A percentile compares a stretch with the other conserved stretches of the same genome.
Conservation (phyloP, 2,329 filamentous ascomycete species). For the Aspergillus transmontanensis region DNA sequence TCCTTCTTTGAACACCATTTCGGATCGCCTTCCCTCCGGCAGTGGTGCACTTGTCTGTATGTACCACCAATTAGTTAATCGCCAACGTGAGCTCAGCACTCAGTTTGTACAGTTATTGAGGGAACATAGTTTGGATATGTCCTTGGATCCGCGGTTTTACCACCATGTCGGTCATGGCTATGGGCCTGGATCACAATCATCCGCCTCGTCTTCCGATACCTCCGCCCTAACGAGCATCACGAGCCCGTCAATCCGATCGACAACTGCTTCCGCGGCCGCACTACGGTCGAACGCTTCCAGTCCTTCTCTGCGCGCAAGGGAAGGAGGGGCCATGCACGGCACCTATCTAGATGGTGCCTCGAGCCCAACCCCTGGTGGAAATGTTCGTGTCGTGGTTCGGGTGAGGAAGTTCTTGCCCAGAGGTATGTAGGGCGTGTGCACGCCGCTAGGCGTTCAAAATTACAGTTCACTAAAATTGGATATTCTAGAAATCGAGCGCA, state of each 20-base stretch:
- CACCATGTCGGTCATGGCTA: slow-evolving; percentile 32
- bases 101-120: slow-evolving; percentile 44
- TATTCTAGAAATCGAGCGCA: slow-evolving; percentile 73
- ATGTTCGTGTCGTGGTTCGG: slow-evolving; percentile 80
- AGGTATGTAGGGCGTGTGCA: slow-evolving; percentile 55
- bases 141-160: slow-evolving; percentile 45
- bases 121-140: slow-evolving; percentile 41
- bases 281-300: slow-evolving; percentile 71
- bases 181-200: slow-evolving; percentile 38
- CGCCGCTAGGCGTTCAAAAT: neutral
- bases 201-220: slow-evolving; percentile 34
- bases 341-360: slow-evolving; percentile 48
- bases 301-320: slow-evolving; percentile 73
- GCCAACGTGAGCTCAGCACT: slow-evolving; percentile 43
- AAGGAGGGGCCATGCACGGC: slow-evolving; percentile 61
- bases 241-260: slow-evolving; percentile 38
- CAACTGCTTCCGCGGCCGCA: slow-evolving; percentile 38
- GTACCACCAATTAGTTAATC: slow-evolving; percentile 42
- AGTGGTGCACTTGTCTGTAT: slow-evolving; percentile 37
- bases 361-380: slow-evolving; percentile 65
- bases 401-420: slow-evolving; percentile 77
- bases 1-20: slow-evolving; percentile 6
- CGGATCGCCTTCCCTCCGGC: slow-evolving; percentile 14
- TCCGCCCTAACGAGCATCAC: slow-evolving; percentile 40
- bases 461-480: neutral